Evolutionary conservation across 148 eudicot species (phyloP).

Genomic region (Fagopyrum homotropicum): DNA sequence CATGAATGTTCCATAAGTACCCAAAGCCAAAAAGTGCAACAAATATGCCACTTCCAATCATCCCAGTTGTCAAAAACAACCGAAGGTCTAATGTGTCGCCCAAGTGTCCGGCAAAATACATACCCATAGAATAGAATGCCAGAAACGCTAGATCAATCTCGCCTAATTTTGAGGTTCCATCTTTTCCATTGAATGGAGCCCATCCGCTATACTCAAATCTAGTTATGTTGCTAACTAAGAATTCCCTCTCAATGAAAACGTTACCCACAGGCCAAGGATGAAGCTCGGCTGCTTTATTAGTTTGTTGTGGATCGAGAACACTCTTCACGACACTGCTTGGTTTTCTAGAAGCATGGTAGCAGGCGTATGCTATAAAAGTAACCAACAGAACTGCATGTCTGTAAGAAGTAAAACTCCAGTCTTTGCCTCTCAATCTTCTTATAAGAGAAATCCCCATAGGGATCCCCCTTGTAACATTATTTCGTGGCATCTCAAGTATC

Average conservation of each 20-base stretch:
- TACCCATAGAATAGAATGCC: conserved; percentile 71
- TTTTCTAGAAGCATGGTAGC: conserved; percentile 94
- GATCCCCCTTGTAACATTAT: conserved; percentile 25
- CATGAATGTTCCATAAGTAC: conserved; percentile 68
- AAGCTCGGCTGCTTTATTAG: not conserved
- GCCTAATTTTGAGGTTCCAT: conserved; percentile 71
- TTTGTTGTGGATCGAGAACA: conserved; percentile 59
- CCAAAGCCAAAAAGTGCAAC: conserved; percentile 88
- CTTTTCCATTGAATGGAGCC: conserved; percentile 72
- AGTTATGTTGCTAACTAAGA: conserved; percentile 11
- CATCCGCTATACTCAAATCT: conserved; percentile 41
- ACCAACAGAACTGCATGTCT: conserved; percentile 60
- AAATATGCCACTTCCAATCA: conserved; percentile 91
- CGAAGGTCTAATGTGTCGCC: conserved; percentile 81
- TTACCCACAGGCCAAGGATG: conserved; percentile 72
- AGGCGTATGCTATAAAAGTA: conserved; percentile 81
- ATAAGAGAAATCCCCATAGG: conserved; percentile 71
- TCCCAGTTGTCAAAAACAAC: conserved; percentile 72
- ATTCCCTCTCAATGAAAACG: conserved; percentile 37
- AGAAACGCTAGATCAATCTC: conserved; percentile 91
- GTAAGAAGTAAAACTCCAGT: conserved; percentile 69
- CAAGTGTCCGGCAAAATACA: conserved; percentile 91
- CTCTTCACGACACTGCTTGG: conserved; percentile 96
- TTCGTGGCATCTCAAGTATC: conserved; percentile 26
- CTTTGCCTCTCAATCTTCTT: conserved; percentile 54